Conservation (phyloP, 345 rosid genomes). For the Ceriops zippeliana region DNA sequence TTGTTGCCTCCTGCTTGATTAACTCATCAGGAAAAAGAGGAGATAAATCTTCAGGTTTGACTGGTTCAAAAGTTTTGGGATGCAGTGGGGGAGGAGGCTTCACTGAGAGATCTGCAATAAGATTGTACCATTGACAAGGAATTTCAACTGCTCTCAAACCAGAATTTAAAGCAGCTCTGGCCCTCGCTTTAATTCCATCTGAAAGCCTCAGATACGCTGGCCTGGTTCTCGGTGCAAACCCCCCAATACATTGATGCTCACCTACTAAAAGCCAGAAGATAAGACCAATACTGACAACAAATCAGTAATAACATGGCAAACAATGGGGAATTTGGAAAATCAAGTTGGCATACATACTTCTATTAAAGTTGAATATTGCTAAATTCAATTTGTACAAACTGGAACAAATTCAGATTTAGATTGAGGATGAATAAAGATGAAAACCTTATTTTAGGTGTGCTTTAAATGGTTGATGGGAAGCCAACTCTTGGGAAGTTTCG, state of each 20-base stretch:
- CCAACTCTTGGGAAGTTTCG: too few relatives aligned
- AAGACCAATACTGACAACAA: neutral
- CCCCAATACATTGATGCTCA: constrained; percentile 28
- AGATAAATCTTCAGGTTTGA: constrained; percentile 70
- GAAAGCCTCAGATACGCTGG: constrained; percentile 24
- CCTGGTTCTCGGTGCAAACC: constrained; percentile 23
- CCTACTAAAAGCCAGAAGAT: constrained; percentile 15
- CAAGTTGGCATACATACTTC: neutral
- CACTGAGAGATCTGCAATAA: constrained; percentile 69
- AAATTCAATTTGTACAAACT: too few relatives aligned
- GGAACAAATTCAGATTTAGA: too few relatives aligned
- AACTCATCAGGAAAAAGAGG: constrained; percentile 79
- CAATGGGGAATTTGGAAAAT: neutral
- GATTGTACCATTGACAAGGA: constrained; percentile 70
- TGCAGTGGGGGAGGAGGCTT: constrained; percentile 84
- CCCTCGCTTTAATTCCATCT: constrained; percentile 37
- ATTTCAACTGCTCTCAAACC: constrained; percentile 32
- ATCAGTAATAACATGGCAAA: neutral
- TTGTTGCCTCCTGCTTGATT: constrained; percentile 73
- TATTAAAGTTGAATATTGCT: too few relatives aligned
- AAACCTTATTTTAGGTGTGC: too few relatives aligned
- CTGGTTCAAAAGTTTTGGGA: constrained; percentile 68
- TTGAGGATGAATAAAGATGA: too few relatives aligned
- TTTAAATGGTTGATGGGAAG: too few relatives aligned
- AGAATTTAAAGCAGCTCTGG: constrained; percentile 39